Evolutionary conservation across 805 yeast genomes (phyloP).

Genomic region (Blastobotrys robertii): DNA sequence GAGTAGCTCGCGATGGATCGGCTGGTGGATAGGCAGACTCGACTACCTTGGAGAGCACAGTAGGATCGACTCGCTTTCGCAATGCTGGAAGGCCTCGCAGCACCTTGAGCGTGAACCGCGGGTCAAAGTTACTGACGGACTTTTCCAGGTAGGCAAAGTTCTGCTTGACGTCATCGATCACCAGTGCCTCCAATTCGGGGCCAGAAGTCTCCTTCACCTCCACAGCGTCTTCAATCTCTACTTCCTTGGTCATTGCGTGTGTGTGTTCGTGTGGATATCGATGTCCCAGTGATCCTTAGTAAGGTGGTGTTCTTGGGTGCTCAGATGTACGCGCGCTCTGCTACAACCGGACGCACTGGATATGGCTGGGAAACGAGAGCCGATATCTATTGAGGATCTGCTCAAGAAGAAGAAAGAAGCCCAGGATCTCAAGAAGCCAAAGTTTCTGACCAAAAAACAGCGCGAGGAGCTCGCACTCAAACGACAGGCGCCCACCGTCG

Average conservation of each 20-base stretch:
- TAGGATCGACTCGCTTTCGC: conserved; percentile 52
- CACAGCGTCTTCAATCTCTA: conserved; percentile 9
- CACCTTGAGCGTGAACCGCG: conserved; percentile 77
- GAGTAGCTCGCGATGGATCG: conserved; percentile 27
- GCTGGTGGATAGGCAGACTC: conserved; percentile 44
- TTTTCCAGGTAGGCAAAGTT: conserved; percentile 42
- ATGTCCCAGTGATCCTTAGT: neutral
- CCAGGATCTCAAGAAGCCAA: conserved; percentile 25
- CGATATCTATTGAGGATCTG: conserved; percentile 26
- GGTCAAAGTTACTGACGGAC: conserved; percentile 67
- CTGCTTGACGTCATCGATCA: conserved; percentile 26
- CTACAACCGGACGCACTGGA: neutral
- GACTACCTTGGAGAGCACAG: conserved; percentile 47
- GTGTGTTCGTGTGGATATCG: neutral
- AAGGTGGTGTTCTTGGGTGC: neutral
- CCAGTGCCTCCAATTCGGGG: conserved; percentile 4
- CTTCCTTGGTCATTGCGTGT: conserved; percentile 5
- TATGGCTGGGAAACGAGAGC: conserved; percentile 8
- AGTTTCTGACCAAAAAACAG: conserved; percentile 39
- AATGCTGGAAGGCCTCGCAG: conserved; percentile 72
- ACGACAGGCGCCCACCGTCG: neutral
- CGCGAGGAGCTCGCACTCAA: conserved; percentile 22
- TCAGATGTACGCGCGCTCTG: neutral
- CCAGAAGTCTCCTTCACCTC: neutral
- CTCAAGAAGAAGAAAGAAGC: conserved; percentile 15